Evolutionary conservation across 225 moss, liverwort and hornwort genomes (phyloP).

Genomic region (Pleurozium schreberi): DNA sequence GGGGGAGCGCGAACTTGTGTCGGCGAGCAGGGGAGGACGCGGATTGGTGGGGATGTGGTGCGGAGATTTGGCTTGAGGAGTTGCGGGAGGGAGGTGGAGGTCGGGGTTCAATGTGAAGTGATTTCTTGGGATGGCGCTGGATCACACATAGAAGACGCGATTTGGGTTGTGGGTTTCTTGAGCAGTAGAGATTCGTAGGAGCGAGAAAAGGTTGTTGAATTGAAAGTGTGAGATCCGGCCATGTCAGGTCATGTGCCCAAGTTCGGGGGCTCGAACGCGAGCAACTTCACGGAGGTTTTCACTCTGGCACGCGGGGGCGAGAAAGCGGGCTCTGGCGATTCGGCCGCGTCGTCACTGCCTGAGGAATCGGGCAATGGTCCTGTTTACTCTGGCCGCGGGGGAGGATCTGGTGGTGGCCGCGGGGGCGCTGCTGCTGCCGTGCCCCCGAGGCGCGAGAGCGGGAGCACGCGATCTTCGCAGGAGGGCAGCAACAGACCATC

Average conservation of each 20-base stretch:
- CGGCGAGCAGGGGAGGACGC: background rate
- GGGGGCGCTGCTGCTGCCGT: background rate
- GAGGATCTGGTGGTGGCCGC: background rate
- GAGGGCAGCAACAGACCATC: background rate
- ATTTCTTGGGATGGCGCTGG: conserved; percentile 1
- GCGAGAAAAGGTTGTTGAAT: background rate
- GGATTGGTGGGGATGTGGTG: background rate
- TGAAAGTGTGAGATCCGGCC: background rate
- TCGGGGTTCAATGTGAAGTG: background rate
- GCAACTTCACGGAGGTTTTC: conserved; percentile 11
- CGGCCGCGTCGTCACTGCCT: background rate
- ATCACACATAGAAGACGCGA: background rate
- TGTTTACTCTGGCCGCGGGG: background rate
- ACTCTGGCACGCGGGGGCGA: conserved; percentile 5
- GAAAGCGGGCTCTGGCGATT: conserved; percentile 8
- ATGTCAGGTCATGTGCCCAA: conserved; percentile 35
- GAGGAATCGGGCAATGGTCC: background rate
- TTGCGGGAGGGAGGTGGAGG: background rate
- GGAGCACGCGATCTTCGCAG: background rate
- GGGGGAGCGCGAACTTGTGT: background rate
- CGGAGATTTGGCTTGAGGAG: background rate
- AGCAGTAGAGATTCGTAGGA: background rate
- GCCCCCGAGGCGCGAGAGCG: background rate
- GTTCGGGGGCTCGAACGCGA: background rate
- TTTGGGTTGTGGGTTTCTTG: background rate